These are phyloP conservation scores for Pseudogymnoascus pannorum DNA, from an alignment of 2,329 filamentous ascomycete genomes.

Conservation along the genomic window DNA sequence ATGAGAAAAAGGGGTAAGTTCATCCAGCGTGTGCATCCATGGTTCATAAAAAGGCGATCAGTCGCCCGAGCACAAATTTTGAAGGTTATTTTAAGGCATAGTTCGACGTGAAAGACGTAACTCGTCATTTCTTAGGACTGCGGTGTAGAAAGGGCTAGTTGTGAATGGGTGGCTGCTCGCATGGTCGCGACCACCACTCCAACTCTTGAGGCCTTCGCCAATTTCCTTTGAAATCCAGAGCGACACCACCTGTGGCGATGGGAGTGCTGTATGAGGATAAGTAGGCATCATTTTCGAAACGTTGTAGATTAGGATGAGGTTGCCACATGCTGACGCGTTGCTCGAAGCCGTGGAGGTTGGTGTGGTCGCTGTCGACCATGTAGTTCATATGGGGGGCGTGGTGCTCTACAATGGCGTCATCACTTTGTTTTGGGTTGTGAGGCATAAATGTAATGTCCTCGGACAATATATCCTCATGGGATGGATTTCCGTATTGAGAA, in stretches of 20 bases:
- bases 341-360: background rate
- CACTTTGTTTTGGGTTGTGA: slow-evolving; percentile 52
- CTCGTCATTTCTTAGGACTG: background rate
- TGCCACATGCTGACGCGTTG: background rate
- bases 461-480: background rate
- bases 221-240: background rate
- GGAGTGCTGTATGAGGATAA: background rate
- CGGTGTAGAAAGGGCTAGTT: background rate
- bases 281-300: background rate
- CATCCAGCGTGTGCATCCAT: background rate
- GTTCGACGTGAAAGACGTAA: background rate
- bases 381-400: background rate
- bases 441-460: slow-evolving; percentile 4
- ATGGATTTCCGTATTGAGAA: slow-evolving; percentile 1
- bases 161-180: background rate
- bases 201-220: background rate
- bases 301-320: background rate
- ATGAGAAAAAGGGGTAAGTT: background rate
- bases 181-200: background rate
- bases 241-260: background rate
- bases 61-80: background rate
- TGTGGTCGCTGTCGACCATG: background rate
- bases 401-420: slow-evolving; percentile 41
- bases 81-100: background rate
- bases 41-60: background rate